Conservation (phyloP, 2,329 filamentous ascomycete species). For the Pyricularia sp. region DNA sequence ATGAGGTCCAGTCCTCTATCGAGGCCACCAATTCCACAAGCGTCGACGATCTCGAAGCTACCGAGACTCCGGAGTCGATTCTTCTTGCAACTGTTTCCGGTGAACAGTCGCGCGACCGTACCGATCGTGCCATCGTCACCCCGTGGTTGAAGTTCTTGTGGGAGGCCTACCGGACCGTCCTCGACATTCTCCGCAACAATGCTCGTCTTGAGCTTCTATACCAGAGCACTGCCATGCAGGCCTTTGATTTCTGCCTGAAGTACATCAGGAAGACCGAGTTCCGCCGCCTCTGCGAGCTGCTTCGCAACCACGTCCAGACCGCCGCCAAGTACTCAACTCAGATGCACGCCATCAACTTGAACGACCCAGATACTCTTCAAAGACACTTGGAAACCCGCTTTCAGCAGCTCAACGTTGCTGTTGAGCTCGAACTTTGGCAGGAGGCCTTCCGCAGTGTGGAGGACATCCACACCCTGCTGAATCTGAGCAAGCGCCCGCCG, state of each 20-base stretch:
- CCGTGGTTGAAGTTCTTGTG: conserved; percentile 99
- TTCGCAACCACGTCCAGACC: conserved; percentile 97
- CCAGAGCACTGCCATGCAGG: conserved; percentile 94
- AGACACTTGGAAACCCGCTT: conserved; percentile 96
- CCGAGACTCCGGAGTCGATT: conserved; percentile 95
- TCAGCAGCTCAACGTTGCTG: conserved; percentile 94
- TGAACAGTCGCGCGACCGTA: conserved; percentile 93
- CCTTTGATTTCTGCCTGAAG: conserved; percentile 97
- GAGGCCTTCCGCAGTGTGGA: conserved; percentile 98
- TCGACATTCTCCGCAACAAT: conserved; percentile 99
- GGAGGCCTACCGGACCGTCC: conserved; percentile 97
- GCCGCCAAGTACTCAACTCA: conserved; percentile 97
- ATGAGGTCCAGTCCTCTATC: conserved; percentile 80
- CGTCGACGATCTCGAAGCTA: conserved; percentile 91
- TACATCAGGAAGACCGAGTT: conserved; percentile 99
- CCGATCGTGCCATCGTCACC: conserved; percentile 93
- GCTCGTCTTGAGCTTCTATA: conserved; percentile 94
- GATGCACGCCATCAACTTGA: conserved; percentile 99
- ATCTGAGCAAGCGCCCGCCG: conserved; percentile 90
- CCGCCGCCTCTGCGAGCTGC: conserved; percentile 91
- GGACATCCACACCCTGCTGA: conserved; percentile 95
- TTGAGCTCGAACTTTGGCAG: conserved; percentile 97
- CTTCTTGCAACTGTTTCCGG: conserved; percentile 94
- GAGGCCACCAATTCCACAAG: conserved; percentile 63
- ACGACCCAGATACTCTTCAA: conserved; percentile 92